phyloP scores from a whole-genome alignment of 2,329 filamentous ascomycete genomes.

The Fusarium zealandicum region DNA sequence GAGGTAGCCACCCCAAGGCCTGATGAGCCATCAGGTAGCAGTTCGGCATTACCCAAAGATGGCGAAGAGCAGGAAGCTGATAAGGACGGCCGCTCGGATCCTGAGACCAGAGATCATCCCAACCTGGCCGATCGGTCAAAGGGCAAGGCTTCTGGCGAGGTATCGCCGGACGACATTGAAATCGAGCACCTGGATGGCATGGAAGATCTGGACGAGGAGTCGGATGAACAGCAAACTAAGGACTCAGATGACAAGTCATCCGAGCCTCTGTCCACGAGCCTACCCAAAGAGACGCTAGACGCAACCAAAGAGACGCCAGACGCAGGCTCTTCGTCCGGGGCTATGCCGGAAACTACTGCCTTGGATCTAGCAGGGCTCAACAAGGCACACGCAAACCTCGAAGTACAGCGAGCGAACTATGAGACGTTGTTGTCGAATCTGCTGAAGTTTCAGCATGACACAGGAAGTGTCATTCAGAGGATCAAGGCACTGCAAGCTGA shows the following conservation, averaged over 20 bases:
- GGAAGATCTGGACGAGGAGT: conserved; percentile 40
- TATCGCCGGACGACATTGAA: conserved; percentile 58
- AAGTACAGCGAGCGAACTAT: conserved; percentile 45
- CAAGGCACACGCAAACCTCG: conserved; percentile 29
- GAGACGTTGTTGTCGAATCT: conserved; percentile 47
- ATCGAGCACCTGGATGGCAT: conserved; percentile 50
- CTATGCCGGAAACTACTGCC: neutral
- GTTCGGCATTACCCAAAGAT: conserved; percentile 6
- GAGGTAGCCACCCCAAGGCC: conserved; percentile 34
- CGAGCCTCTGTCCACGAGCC: neutral
- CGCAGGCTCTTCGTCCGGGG: neutral
- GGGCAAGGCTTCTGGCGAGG: conserved; percentile 34
- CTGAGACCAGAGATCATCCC: conserved; percentile 3
- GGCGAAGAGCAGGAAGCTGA: conserved; percentile 8
- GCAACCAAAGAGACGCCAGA: neutral
- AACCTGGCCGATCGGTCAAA: conserved; percentile 11
- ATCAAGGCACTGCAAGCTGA: conserved; percentile 41
- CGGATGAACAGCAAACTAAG: conserved; percentile 34
- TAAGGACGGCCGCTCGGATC: neutral
- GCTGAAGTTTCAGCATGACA: conserved; percentile 42
- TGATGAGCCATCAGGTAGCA: conserved; percentile 19
- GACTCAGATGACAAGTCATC: conserved; percentile 13
- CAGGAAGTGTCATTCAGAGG: conserved; percentile 41
- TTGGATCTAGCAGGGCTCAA: conserved; percentile 3
- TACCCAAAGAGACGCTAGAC: neutral